Evolutionary conservation across 2,329 filamentous ascomycete genomes (phyloP).

Genomic region (Aspergillus eucalypticola): DNA sequence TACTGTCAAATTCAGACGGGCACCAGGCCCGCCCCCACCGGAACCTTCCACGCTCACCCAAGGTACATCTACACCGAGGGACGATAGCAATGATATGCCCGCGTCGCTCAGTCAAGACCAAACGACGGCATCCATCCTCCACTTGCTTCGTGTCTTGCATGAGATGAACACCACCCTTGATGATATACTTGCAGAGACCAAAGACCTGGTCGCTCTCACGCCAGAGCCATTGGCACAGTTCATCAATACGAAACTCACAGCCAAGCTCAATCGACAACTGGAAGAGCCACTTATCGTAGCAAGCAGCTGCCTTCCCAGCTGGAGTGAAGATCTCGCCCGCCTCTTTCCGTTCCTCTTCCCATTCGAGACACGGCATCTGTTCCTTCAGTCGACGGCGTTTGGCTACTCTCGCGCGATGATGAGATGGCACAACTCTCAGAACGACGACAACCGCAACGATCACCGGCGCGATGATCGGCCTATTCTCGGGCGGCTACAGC

Average conservation of each 20-base stretch:
- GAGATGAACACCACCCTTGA: slow-evolving; percentile 91
- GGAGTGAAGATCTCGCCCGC: slow-evolving; percentile 92
- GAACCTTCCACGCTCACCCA: slow-evolving; percentile 66
- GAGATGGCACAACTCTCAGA: slow-evolving; percentile 91
- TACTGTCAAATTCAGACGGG: slow-evolving; percentile 86
- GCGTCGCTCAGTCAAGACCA: slow-evolving; percentile 80
- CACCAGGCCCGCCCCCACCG: slow-evolving; percentile 75
- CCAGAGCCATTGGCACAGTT: slow-evolving; percentile 88
- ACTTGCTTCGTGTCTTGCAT: slow-evolving; percentile 84
- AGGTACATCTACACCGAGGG: slow-evolving; percentile 50
- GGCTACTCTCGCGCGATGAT: slow-evolving; percentile 97
- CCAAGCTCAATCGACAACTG: slow-evolving; percentile 93
- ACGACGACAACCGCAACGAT: slow-evolving; percentile 75
- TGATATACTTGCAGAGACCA: slow-evolving; percentile 80
- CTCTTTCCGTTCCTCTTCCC: slow-evolving; percentile 96
- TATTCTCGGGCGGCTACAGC: slow-evolving; percentile 85
- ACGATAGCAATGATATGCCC: slow-evolving; percentile 65
- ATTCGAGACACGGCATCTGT: slow-evolving; percentile 94
- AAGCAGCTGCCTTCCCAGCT: slow-evolving; percentile 90
- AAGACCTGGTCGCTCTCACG: slow-evolving; percentile 68
- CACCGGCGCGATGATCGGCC: slow-evolving; percentile 83
- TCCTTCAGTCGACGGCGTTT: slow-evolving; percentile 96
- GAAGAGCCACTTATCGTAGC: slow-evolving; percentile 97
- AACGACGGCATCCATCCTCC: slow-evolving; percentile 81
- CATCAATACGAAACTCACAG: slow-evolving; percentile 97